These are phyloP conservation scores for Ascochyta koolunga DNA, from an alignment of 2,329 filamentous ascomycete genomes.

Conservation along the genomic window DNA sequence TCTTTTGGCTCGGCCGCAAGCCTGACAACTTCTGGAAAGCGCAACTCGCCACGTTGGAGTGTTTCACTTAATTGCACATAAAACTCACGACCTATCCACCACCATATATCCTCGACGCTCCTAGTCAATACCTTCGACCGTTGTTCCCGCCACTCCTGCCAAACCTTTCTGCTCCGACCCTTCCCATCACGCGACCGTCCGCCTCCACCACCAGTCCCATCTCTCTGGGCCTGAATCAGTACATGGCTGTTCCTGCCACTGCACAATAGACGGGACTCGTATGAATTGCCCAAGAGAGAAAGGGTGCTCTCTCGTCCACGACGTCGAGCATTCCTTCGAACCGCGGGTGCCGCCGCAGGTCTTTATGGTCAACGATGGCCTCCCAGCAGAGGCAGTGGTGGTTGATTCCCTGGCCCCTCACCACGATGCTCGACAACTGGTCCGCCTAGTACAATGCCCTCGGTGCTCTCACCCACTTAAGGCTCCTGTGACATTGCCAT, in stretches of 20 bases:
- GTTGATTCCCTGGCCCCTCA: constrained; percentile 54
- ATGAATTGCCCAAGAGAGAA: constrained; percentile 47
- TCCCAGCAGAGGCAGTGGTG: constrained; percentile 40
- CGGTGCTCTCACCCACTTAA: constrained; percentile 72
- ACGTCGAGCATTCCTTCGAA: constrained; percentile 42
- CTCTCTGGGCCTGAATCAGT: constrained; percentile 15
- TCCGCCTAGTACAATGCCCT: constrained; percentile 79
- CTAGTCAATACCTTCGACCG: background rate
- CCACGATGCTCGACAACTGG: constrained; percentile 65
- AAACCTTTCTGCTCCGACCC: background rate
- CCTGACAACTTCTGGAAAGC: constrained; percentile 5
- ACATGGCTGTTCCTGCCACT: constrained; percentile 30
- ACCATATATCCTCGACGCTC: background rate
- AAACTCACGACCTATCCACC: background rate
- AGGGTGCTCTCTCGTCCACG: constrained; percentile 41
- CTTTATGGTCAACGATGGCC: constrained; percentile 53
- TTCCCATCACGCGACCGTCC: constrained; percentile 14
- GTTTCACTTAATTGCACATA: constrained; percentile 12
- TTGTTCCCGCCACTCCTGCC: background rate
- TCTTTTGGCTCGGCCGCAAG: constrained; percentile 13
- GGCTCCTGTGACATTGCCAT: constrained; percentile 77
- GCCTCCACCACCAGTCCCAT: constrained; percentile 9
- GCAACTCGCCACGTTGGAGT: constrained; percentile 4
- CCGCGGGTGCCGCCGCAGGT: constrained; percentile 32
- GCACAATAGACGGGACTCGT: constrained; percentile 27